These are phyloP conservation scores for Ceratopteris richardii DNA, from an alignment of 75 land plant species.

Conservation along the genomic window DNA sequence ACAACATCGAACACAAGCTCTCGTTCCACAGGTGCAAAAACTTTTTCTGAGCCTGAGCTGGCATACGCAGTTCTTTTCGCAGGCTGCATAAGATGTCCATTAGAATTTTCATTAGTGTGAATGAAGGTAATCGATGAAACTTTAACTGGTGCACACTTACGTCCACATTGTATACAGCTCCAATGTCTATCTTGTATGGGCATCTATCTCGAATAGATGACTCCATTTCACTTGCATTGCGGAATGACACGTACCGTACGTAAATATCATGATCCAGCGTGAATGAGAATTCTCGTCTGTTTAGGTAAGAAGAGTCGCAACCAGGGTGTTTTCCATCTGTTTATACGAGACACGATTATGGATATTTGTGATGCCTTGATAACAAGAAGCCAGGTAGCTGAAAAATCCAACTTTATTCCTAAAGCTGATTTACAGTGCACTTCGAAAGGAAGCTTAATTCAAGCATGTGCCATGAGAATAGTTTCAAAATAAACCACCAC, in stretches of 20 bases:
- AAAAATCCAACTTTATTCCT: too few species aligned
- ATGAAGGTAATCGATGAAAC: neutral
- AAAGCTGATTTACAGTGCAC: too few species aligned
- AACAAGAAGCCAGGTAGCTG: too few species aligned
- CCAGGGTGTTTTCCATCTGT: slow-evolving; percentile 94
- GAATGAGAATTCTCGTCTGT: slow-evolving; percentile 86
- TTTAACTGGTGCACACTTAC: slow-evolving; percentile 27
- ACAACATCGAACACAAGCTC: slow-evolving; percentile 98
- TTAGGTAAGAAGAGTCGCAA: slow-evolving; percentile 67
- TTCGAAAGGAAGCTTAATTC: too few species aligned
- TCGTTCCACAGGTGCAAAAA: slow-evolving; percentile 81
- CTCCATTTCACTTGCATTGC: slow-evolving; percentile 60
- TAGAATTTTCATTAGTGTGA: too few species aligned
- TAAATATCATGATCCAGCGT: slow-evolving; percentile 78
- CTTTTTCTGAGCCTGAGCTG: slow-evolving; percentile 47
- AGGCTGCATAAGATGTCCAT: slow-evolving; percentile 48
- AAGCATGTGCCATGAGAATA: too few species aligned
- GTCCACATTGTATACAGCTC: slow-evolving; percentile 92
- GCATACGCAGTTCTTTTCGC: slow-evolving; percentile 88
- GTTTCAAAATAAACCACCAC: neutral
- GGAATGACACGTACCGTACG: slow-evolving; percentile 81
- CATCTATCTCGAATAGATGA: slow-evolving; percentile 66
- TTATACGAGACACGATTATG: neutral
- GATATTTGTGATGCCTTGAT: neutral
- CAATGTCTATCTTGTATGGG: slow-evolving; percentile 93